Base-by-base conservation (phyloP, 495 filamentous ascomycete species). In the Usnea hakonensis region DNA sequence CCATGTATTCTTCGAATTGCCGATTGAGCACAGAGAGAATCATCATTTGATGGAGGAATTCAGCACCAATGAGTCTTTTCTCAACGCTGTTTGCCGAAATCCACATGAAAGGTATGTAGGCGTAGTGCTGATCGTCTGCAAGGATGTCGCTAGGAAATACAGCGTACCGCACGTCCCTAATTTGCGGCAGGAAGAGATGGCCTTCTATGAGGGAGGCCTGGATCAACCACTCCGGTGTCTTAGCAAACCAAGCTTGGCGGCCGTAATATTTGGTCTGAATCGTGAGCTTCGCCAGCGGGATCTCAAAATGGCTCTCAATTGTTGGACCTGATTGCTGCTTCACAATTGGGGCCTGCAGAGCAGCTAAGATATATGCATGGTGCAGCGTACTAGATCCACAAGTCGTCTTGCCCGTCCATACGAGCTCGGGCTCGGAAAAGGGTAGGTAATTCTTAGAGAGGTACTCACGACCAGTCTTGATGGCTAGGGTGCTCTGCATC, bases 1-100 rank as follows among this genome's bases (percentile, higher is more conserved):
- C 70, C 64, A 79, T 72, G 59, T 69, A 80, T 58, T 74, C 72
- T 41, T 80, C 77, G 5, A 69, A 68, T 43, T 75, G 75, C 11
- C 67, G 76, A 35, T 69, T 74, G 11, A 78, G 61, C 55, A 75
- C 52, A 0, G 73, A 74, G 21, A 78, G 30, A 9, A 73, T 55
- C 69, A 77, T 74, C 76, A 80, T 78, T 21, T 80, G 75, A 23
- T 53, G 67, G 23, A 78, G 48, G 3, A 70, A 36, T 0, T 60
- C 55, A 5, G 61, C 38, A 6, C 61, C 65, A 21, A 64, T 50
- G 17, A 33, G 53, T 32, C 61, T 46, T 3, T 59, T 41, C 11
- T 64, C 57, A 16, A 67, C 23, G 9, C 32, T 64, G 41, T 53
- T 67, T n/a, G 65, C 33, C 13, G 52, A 40, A 21, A 67, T 58